Evolutionary conservation across 352 stramenopile species (phyloP).

Genomic region (Pelagophyceae sp.): DNA sequence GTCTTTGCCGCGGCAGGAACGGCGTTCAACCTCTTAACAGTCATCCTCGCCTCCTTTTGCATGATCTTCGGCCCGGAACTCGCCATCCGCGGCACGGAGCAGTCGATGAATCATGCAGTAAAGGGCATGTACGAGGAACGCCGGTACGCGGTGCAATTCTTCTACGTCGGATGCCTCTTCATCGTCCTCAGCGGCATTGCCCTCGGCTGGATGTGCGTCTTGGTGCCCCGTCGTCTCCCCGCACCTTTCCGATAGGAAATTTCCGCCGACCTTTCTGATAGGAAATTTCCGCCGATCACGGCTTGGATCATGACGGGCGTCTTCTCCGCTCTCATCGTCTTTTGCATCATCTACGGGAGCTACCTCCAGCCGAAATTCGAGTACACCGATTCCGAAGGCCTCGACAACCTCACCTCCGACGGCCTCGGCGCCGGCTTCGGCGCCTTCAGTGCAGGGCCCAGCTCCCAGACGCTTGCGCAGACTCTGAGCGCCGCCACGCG

Average conservation of each 20-base stretch:
- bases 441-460: background rate
- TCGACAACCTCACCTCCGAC: background rate
- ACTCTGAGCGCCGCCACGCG: no score
- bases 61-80: conserved; percentile 14
- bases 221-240: no score
- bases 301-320: background rate
- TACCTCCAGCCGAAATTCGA: background rate
- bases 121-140: conserved; percentile 13
- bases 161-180: conserved; percentile 14
- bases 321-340: background rate
- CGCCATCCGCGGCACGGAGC: background rate
- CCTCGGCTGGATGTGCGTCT: conserved; percentile 2
- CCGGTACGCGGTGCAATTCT: background rate
- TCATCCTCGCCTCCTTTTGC: background rate
- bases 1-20: background rate
- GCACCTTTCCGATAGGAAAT: no score
- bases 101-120: background rate
- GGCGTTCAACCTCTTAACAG: conserved; percentile 2
- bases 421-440: background rate
- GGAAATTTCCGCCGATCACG: background rate
- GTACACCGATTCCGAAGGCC: background rate
- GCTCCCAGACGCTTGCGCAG: background rate
- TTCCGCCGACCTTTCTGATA: no score
- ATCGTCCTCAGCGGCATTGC: conserved; percentile 9
- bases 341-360: background rate